These are phyloP conservation scores for Aspergillus texensis DNA, from an alignment of 2,329 filamentous ascomycete genomes.

Conservation along the genomic window DNA sequence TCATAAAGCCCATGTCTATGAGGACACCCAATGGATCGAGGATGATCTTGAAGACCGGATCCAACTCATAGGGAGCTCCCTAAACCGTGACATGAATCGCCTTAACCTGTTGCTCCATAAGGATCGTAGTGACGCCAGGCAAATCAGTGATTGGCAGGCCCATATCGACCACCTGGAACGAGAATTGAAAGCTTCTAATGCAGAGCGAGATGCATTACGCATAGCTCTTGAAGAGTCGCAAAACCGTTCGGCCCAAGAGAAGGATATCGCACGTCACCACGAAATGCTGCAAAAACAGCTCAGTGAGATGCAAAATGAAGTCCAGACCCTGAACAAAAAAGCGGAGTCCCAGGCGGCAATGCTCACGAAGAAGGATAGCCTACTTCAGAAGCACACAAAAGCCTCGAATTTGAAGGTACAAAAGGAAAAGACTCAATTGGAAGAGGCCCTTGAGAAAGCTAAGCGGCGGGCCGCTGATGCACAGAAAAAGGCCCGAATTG, in stretches of 20 bases:
- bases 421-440: background rate
- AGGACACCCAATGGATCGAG: background rate
- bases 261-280: background rate
- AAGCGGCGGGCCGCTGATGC: background rate
- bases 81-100: background rate
- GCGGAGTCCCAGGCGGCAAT: background rate
- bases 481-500: background rate
- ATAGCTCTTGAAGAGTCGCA: background rate
- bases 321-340: background rate
- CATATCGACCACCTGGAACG: background rate
- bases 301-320: background rate
- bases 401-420: background rate
- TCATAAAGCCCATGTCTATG: background rate
- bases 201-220: slow-evolving; percentile 3
- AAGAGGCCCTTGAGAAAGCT: background rate
- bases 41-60: slow-evolving; percentile 1
- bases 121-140: background rate
- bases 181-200: background rate
- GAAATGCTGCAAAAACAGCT: background rate
- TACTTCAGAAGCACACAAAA: background rate
- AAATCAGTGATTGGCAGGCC: background rate
- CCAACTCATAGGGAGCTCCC: background rate
- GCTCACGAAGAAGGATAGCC: background rate
- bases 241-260: background rate
- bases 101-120: background rate